Base-by-base conservation (phyloP, 2,329 filamentous ascomycete genomes). In the Phyllosticta citribraziliensis region DNA sequence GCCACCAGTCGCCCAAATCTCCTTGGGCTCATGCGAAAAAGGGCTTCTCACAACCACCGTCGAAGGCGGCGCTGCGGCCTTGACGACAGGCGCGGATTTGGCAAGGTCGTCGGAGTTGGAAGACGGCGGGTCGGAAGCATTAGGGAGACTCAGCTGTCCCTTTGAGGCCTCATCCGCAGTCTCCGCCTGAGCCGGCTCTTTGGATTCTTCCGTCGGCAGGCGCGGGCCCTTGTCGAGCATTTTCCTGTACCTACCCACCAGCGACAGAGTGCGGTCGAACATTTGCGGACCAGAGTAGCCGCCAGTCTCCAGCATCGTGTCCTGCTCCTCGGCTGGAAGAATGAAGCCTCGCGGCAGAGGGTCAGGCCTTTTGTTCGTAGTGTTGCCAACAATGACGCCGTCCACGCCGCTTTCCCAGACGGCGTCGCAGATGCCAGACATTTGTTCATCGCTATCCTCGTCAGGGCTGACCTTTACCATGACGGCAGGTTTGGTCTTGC, bases 381-480 rank as follows among this genome's bases (percentile, higher is more conserved):
- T 99, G 78, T 99, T 99, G 11, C 93, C 94, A 3, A 99, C 93
- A 64, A 99, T 97, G 40, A 99, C 85, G 27, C 94, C 94, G 68
- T 97, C 92, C 1, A 97, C 92, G 6, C 92, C 92, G 63, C 89
- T 91, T 40, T 80, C 80, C 79, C 85, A 88, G 12, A 96, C 86
- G 0, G 92, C 92, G 67, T 91, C 84, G 63, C 91, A 93, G 61
- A 99, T 96, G 9, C 92, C 94, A 52, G 87, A 82, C 64, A 99
- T 84, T 72, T 99, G 91, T 61, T 85, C 79, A 58, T 91, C 86
- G 20, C 88, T 85, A 72, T 97, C 91, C 76, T 97, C 94, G 68
- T 99, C 94, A 0, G 94, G 94, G 63, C 90, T 96, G 20, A 99
- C 93, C 79, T 99, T 99, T 69, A 99, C 94, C 90, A 99, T 96